Evolutionary conservation across 176 grass and related monocot genomes (phyloP).

Genomic region (Zizania latifolia): DNA sequence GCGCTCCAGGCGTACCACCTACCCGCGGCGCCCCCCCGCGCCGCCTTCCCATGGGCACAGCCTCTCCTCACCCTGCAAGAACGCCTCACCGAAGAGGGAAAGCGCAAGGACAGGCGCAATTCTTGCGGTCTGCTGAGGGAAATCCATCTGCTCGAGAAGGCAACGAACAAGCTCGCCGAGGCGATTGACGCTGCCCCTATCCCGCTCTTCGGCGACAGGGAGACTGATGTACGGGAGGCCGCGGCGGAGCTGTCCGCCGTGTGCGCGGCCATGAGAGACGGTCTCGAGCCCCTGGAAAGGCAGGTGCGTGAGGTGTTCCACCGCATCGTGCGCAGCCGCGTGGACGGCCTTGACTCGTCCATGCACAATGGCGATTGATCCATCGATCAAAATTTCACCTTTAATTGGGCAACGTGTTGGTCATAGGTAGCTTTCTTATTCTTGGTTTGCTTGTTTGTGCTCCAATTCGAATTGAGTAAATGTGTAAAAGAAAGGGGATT

Average conservation of each 20-base stretch:
- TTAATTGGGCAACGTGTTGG: slow-evolving; percentile 25
- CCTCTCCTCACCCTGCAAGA: slow-evolving; percentile 76
- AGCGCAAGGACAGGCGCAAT: slow-evolving; percentile 75
- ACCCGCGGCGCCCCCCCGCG: slow-evolving; percentile 48
- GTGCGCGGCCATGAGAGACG: slow-evolving; percentile 55
- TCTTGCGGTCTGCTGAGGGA: slow-evolving; percentile 69
- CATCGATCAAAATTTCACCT: background rate
- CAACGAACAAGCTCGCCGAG: slow-evolving; percentile 57
- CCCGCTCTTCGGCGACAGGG: slow-evolving; percentile 60
- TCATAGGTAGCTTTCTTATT: slow-evolving; percentile 43
- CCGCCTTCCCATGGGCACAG: slow-evolving; percentile 62
- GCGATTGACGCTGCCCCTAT: slow-evolving; percentile 48
- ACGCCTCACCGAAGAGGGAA: slow-evolving; percentile 73
- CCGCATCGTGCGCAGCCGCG: slow-evolving; percentile 85
- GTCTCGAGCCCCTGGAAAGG: slow-evolving; percentile 70
- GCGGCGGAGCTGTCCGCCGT: slow-evolving; percentile 58
- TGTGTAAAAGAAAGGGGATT: slow-evolving; percentile 46
- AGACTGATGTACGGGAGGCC: slow-evolving; percentile 44
- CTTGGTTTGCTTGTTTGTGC: slow-evolving; percentile 26
- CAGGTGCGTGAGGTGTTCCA: slow-evolving; percentile 94
- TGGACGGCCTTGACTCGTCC: slow-evolving; percentile 77
- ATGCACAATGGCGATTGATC: slow-evolving; percentile 64
- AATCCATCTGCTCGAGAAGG: slow-evolving; percentile 63
- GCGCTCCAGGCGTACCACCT: slow-evolving; percentile 55
- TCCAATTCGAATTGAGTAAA: slow-evolving; percentile 29